Percentiles rank a stretch among this genome's conserved stretches.
Conservation (phyloP, 176 grass and related monocot genomes). For the Rhynchospora tenuis region DNA sequence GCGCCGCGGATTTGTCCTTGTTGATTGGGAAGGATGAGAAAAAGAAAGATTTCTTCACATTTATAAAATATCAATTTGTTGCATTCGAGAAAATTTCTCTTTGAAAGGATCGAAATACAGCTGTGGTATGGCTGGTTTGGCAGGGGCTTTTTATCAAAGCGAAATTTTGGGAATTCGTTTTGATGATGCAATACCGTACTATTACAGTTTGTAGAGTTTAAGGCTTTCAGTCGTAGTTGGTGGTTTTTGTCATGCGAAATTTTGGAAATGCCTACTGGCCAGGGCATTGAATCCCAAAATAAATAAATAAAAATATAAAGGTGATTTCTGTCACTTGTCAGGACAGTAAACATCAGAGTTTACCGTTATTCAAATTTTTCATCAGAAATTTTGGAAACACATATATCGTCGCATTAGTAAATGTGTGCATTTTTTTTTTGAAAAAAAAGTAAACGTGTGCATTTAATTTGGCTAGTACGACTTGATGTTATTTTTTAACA, state of each 20-base stretch:
- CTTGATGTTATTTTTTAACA: too few species aligned
- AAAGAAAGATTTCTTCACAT: neutral
- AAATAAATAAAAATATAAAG: too few species aligned
- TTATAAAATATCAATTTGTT: neutral
- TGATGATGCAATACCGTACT: conserved; percentile 9
- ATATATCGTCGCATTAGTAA: neutral
- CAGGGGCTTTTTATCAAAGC: neutral
- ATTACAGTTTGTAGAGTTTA: neutral
- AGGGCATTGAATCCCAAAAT: too few species aligned
- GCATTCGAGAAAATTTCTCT: neutral
- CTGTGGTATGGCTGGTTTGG: neutral
- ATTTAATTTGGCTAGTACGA: too few species aligned
- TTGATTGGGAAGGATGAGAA: neutral
- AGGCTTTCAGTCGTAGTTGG: neutral
- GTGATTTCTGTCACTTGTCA: neutral
- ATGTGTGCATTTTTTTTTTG: too few species aligned
- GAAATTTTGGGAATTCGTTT: neutral
- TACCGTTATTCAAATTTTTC: neutral
- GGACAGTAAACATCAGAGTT: conserved; percentile 3
- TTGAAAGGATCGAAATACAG: conserved; percentile 9
- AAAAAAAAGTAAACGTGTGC: too few species aligned
- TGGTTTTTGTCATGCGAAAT: neutral
- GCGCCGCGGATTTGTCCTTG: neutral
- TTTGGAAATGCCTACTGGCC: too few species aligned
- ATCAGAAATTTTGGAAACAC: neutral